Evolutionary conservation across 306 rosid genomes (phyloP), one percentile per base, ranked within the genome.

Genomic region (Sphenostylis stenocarpa): DNA sequence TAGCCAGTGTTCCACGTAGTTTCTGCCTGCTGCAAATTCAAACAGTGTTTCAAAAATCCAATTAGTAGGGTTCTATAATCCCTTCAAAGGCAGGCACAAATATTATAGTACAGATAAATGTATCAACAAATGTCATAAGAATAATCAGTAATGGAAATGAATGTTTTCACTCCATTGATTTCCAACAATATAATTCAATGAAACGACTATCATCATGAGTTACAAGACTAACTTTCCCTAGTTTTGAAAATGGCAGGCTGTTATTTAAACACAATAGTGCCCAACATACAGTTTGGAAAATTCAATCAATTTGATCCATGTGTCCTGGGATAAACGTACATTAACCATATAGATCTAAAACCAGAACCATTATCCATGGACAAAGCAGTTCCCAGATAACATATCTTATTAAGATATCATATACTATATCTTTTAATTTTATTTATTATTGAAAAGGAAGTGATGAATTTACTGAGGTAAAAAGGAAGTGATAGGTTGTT

Each of bases 11-110:
- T 88, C 89, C 85, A 93, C 62, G 74, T 86, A 85, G 57, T 83
- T 88, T 85, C 84, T 86, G 81, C 92, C 79, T 52, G 84, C 98
- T 91, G 94, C 90, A 83, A 45, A 68, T 74, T 74, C 79, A 85
- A 84, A 10, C 60, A 70, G 38, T 52, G 57, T 36, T 56, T 52
- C 49, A 55, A 56, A 69, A 21, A 76, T 5, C 51, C 52, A 77
- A 9, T 83, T 24, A 81, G 84, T 45, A 65, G 6, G 12, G 43
- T 36, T 45, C 48, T 23, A 62, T 61, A 33, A 17, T 43, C 60
- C 45, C 48, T 31, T 4, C 20, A 33, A 68, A n/a, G 52, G 14
- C 70, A 49, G 38, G 70, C 44, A 72, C 0, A 38, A 13, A 36
- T 60, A 39, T 12, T 12, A 28, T 8, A 52, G 34, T 24, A 43